Percentiles rank a stretch among this genome's conserved stretches.
Evolutionary conservation across 805 yeast species (phyloP).

Genomic region (Metschnikowia kunwiensis): DNA sequence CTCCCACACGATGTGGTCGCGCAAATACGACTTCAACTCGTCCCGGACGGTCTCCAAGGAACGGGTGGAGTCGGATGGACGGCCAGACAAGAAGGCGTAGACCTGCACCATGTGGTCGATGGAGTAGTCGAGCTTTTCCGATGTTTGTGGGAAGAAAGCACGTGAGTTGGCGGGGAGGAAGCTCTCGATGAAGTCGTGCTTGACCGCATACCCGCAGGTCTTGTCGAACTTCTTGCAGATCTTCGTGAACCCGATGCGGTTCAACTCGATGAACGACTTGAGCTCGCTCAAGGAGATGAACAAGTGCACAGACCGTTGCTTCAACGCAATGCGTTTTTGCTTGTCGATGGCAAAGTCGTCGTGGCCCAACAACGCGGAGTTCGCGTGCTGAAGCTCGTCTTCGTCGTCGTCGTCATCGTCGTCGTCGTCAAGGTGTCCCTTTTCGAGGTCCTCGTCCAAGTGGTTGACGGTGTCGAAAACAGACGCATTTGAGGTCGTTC

Average conservation of each 20-base stretch:
- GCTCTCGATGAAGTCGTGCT: constrained; percentile 51
- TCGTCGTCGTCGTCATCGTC: constrained; percentile 32
- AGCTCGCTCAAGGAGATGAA: constrained; percentile 80
- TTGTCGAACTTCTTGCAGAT: constrained; percentile 92
- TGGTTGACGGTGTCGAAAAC: constrained; percentile 29
- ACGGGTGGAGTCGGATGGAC: constrained; percentile 49
- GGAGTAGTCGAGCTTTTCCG: constrained; percentile 42
- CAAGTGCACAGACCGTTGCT: constrained; percentile 59
- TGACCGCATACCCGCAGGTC: constrained; percentile 59
- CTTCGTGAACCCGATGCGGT: constrained; percentile 84
- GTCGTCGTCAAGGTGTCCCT: constrained; percentile 28
- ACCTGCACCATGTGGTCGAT: constrained; percentile 52
- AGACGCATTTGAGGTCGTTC: constrained; percentile 25
- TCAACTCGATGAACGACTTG: constrained; percentile 77
- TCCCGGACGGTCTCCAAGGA: constrained; percentile 39
- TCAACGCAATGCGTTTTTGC: constrained; percentile 56
- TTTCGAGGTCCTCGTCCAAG: constrained; percentile 28
- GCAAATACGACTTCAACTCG: constrained; percentile 51
- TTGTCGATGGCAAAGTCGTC: constrained; percentile 20
- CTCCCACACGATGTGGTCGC: constrained; percentile 97
- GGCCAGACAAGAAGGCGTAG: constrained; percentile 47
- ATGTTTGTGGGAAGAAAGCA: constrained; percentile 48
- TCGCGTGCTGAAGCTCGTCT: constrained; percentile 21
- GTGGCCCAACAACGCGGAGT: constrained; percentile 27
- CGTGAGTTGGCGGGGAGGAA: constrained; percentile 47